These are phyloP conservation scores for Fusarium domesticum DNA, from an alignment of 2,329 filamentous ascomycete species.

Conservation along the genomic window DNA sequence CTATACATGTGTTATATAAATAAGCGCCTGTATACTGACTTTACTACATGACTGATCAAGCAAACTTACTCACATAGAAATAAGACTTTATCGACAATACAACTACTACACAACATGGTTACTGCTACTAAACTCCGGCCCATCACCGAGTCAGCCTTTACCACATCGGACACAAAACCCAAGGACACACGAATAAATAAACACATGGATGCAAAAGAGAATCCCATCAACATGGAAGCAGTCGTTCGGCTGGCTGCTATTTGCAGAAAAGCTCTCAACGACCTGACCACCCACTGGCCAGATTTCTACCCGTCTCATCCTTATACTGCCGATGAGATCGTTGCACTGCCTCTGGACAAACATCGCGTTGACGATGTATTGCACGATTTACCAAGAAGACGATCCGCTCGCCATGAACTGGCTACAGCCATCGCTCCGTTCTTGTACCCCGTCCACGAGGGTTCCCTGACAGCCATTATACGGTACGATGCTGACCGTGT, in stretches of 20 bases:
- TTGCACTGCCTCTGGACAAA: conserved; percentile 32
- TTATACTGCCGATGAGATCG: conserved; percentile 37
- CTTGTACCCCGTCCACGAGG: conserved; percentile 35
- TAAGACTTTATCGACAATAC: neutral
- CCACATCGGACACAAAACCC: conserved; percentile 3
- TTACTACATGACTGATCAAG: too few relatives aligned
- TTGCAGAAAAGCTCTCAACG: conserved; percentile 30
- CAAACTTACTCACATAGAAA: neutral
- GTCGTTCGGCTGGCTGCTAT: conserved; percentile 30
- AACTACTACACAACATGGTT: conserved; percentile 26
- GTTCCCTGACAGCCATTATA: conserved; percentile 37
- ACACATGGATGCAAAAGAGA: conserved; percentile 1
- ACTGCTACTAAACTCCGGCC: conserved; percentile 33
- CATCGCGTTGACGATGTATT: conserved; percentile 32
- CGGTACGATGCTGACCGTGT: conserved; percentile 38
- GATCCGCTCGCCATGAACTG: conserved; percentile 31
- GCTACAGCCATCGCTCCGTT: conserved; percentile 33
- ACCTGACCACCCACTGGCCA: conserved; percentile 27
- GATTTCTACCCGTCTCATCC: conserved; percentile 30
- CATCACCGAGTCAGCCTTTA: conserved; percentile 18
- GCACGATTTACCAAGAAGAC: conserved; percentile 35
- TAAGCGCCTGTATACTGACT: too few relatives aligned
- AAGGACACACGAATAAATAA: neutral
- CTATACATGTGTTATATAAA: too few relatives aligned
- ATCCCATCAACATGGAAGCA: conserved; percentile 25